A percentile compares a stretch with the other conserved stretches of the same genome.
These are phyloP conservation scores for Calocera viscosa DNA, from an alignment of 768 basidiomycete genomes.

Conservation along the genomic window DNA sequence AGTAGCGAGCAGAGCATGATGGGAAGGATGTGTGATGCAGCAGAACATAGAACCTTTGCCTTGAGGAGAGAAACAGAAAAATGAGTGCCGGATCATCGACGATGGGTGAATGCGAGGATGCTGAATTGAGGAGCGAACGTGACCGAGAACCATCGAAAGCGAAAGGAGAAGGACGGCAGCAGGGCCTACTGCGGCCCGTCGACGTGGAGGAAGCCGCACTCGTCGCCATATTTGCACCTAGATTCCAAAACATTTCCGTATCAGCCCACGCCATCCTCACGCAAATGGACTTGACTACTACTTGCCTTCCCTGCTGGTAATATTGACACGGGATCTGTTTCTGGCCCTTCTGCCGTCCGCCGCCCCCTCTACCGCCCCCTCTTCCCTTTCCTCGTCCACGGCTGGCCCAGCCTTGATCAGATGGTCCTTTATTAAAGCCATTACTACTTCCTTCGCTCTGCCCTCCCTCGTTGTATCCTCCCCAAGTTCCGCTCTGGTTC, in stretches of 20 bases:
- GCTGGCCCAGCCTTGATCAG: slow-evolving; percentile 15
- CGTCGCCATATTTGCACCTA: slow-evolving; percentile 83
- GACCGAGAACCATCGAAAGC: not conserved
- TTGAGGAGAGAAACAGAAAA: not conserved
- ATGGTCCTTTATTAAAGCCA: slow-evolving; percentile 4
- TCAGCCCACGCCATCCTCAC: slow-evolving; percentile 29
- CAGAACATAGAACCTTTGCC: not conserved
- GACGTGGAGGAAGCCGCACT: slow-evolving; percentile 74
- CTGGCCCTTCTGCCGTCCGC: slow-evolving; percentile 57
- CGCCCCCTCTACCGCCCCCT: slow-evolving; percentile 37
- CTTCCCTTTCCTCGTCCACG: slow-evolving; percentile 50
- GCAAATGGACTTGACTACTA: slow-evolving; percentile 34
- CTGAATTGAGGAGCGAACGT: not conserved
- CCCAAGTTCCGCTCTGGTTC: slow-evolving; percentile 33
- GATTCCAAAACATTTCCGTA: slow-evolving; percentile 33
- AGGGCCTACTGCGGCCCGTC: slow-evolving; percentile 15
- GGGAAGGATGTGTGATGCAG: not conserved
- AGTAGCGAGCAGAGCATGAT: slow-evolving; percentile 1
- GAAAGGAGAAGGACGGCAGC: not conserved
- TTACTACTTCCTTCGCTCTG: not conserved
- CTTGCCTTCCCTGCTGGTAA: slow-evolving; percentile 87
- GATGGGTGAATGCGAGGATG: not conserved
- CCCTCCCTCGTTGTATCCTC: slow-evolving; percentile 39
- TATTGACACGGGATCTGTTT: slow-evolving; percentile 85
- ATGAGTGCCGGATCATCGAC: not conserved